These are phyloP conservation scores for Corylus heterophylla DNA, from an alignment of 306 rosid genomes.

Conservation along the genomic window DNA sequence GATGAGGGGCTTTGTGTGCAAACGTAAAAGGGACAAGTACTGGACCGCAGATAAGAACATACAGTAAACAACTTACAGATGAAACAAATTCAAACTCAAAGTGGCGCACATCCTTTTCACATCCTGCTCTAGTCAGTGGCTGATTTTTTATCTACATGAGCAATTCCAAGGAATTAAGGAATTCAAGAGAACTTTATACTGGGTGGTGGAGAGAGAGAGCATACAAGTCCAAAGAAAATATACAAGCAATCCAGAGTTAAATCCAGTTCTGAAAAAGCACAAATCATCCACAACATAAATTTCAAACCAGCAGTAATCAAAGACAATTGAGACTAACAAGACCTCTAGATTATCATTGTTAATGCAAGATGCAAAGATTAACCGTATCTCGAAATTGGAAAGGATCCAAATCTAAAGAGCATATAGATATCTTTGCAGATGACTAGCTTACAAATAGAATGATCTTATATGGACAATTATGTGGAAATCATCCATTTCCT, in stretches of 20 bases:
- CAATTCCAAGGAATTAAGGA: constrained; percentile 25
- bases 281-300: neutral
- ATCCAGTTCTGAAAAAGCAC: neutral
- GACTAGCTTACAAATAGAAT: neutral
- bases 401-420: neutral
- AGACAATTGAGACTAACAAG: neutral
- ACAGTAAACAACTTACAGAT: constrained; percentile 51
- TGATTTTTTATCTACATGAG: constrained; percentile 68
- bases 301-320: neutral
- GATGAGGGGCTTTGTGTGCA: neutral
- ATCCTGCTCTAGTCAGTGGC: constrained; percentile 57
- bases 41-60: neutral
- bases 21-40: neutral
- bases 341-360: neutral
- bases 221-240: neutral
- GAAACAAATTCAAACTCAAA: constrained; percentile 78
- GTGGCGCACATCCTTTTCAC: constrained; percentile 80
- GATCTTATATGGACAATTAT: neutral
- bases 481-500: neutral
- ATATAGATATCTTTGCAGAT: neutral
- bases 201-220: neutral
- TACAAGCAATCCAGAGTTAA: neutral
- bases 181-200: constrained; percentile 1
- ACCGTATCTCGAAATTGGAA: neutral
- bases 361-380: neutral